A percentile compares a stretch with the other conserved stretches of the same genome.
phyloP scores from a whole-genome alignment of 108 stramenopile species.

The Cylindrotheca fusiformis region DNA sequence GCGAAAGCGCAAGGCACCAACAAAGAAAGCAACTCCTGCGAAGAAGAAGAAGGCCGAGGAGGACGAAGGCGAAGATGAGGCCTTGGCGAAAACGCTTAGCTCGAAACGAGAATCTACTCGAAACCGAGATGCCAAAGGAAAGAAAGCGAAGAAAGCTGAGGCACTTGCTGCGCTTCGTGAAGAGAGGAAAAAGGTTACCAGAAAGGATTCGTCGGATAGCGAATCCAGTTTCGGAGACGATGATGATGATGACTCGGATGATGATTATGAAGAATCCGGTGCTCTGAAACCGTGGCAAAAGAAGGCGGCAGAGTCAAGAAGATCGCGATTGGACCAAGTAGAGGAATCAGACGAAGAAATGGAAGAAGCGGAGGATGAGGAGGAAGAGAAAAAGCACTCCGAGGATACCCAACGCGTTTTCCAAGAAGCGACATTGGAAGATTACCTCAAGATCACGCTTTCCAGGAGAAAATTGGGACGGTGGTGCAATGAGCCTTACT shows the following conservation, averaged over 20 bases:
- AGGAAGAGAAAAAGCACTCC: slow-evolving; percentile 5
- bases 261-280: slow-evolving; percentile 64
- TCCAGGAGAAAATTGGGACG: slow-evolving; percentile 76
- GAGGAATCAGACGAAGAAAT: slow-evolving; percentile 46
- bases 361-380: slow-evolving; percentile 23
- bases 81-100: slow-evolving; percentile 53
- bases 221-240: slow-evolving; percentile 79
- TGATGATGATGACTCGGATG: slow-evolving; percentile 73
- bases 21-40: slow-evolving; percentile 27
- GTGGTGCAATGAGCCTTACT: slow-evolving; percentile 89
- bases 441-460: slow-evolving; percentile 67
- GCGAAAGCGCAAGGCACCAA: slow-evolving; percentile 46
- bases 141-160: slow-evolving; percentile 70
- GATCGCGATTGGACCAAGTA: slow-evolving; percentile 33
- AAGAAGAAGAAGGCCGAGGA: slow-evolving; percentile 36
- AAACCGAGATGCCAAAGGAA: slow-evolving; percentile 71
- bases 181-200: slow-evolving; percentile 43
- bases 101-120: slow-evolving; percentile 60
- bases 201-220: slow-evolving; percentile 47
- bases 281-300: slow-evolving; percentile 75
- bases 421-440: slow-evolving; percentile 68
- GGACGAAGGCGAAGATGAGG: slow-evolving; percentile 58
- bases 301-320: slow-evolving; percentile 35
- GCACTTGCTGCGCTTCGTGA: slow-evolving; percentile 76
- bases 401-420: slow-evolving; percentile 18